These are phyloP conservation scores for Apiospora aurea DNA, from an alignment of 2,329 filamentous ascomycete species.

Conservation along the genomic window DNA sequence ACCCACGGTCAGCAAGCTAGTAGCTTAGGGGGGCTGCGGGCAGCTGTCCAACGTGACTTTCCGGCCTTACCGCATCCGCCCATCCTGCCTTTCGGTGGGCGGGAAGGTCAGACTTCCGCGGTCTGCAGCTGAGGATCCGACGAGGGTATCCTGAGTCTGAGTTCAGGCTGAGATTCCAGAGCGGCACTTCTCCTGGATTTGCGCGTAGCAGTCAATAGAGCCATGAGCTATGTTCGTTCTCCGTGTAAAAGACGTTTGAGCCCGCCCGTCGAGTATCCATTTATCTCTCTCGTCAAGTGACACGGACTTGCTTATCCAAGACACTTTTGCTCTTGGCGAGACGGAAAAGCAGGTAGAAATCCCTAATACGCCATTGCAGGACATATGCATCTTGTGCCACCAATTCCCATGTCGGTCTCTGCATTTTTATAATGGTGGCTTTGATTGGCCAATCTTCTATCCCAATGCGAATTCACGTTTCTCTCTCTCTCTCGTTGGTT, in stretches of 20 bases:
- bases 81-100: neutral
- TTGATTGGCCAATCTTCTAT: slow-evolving; percentile 3
- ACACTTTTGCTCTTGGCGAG: neutral
- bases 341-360: neutral
- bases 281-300: neutral
- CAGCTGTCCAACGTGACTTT: slow-evolving; percentile 7
- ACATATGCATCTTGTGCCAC: neutral
- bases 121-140: neutral
- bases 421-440: neutral
- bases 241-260: neutral
- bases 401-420: neutral
- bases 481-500: neutral
- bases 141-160: neutral
- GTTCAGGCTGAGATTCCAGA: neutral
- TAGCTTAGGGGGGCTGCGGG: neutral
- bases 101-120: slow-evolving; percentile 14
- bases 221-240: neutral
- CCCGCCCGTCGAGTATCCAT: neutral
- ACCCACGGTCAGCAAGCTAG: neutral
- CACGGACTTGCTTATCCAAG: neutral
- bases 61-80: slow-evolving; percentile 9
- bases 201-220: neutral
- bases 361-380: neutral
- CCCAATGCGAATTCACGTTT: neutral
- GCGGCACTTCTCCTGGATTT: neutral